Base-by-base conservation (phyloP, 805 yeast species). In the Metschnikowia drakensbergensis region DNA sequence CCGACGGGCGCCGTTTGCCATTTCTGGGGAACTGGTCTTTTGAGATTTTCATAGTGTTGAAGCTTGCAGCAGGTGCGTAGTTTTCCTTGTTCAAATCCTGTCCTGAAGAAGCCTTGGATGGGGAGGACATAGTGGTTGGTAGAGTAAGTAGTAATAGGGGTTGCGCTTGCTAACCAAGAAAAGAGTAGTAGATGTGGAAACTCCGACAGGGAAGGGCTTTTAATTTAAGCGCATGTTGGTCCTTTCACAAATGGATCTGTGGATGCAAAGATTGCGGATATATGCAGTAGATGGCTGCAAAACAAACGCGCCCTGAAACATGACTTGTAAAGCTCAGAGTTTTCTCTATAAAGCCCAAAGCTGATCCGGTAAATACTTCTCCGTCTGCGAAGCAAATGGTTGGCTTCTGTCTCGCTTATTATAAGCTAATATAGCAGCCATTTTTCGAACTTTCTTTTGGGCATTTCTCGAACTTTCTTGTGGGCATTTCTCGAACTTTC, bases 1-100 rank as follows among this genome's bases (percentile, higher is more conserved):
- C 82, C 0, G 96, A 84, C 11, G 96, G 96, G 29, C 54, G 45
- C 1, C 55, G 52, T 43, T 49, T 52, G 23, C 36, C 32, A 25
- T 40, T 35, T 27, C 29, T 31, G 17, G 25, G 11, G 22, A 31
- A 31, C 13, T 28, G 43, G 17, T 40, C 43, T 22, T 40, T 34
- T 5, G 45, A 32, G 26, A 33, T 26, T 42, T 42, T 34, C 37
- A 33, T 17, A 27, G 25, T 13, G 30, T 17, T 42, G 45, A 42
- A 32, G 37, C 17, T 42, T 27, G 45, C 10, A 37, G 35, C 45
- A 23, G 45, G 36, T 31, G 31, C 45, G 44, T 27, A 30, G 36
- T 45, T 37, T 38, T 38, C 47, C 36, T 45, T 38, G 37, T 37
- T 38, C 26, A 42, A 42, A 23, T 42, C 45, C 32, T 32, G 45